Percentiles rank a stretch among this genome's conserved stretches.
These are phyloP conservation scores for Sutorius australiensis DNA, from an alignment of 768 basidiomycete genomes.

Conservation along the genomic window DNA sequence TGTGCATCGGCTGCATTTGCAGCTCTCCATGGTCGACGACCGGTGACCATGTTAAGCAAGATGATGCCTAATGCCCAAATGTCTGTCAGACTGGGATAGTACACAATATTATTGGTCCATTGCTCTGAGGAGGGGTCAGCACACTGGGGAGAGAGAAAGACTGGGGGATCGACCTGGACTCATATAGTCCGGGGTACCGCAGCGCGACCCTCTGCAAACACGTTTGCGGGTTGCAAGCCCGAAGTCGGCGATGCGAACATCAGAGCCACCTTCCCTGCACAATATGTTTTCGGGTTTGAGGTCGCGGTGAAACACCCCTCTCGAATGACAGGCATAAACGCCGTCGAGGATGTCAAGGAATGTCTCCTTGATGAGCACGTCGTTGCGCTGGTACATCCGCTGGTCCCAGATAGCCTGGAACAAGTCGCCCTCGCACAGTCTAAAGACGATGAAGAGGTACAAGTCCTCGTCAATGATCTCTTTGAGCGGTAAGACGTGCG, in stretches of 20 bases:
- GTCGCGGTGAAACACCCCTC: conserved; percentile 78
- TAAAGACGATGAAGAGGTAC: conserved; percentile 66
- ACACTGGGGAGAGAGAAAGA: neutral
- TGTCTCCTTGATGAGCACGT: conserved; percentile 56
- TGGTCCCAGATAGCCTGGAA: conserved; percentile 66
- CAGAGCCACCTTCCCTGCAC: conserved; percentile 47
- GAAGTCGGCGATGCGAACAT: conserved; percentile 72
- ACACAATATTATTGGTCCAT: conserved; percentile 46
- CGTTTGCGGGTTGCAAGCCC: conserved; percentile 56
- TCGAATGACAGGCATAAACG: conserved; percentile 67
- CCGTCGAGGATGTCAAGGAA: conserved; percentile 82
- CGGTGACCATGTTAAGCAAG: conserved; percentile 77
- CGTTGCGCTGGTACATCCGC: conserved; percentile 52
- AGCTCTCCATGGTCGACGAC: conserved; percentile 26
- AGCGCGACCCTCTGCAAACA: conserved; percentile 48
- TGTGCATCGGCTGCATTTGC: conserved; percentile 7
- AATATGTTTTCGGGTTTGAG: conserved; percentile 85
- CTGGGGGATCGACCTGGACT: conserved; percentile 52
- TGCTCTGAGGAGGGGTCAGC: conserved; percentile 36
- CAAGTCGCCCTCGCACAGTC: conserved; percentile 60
- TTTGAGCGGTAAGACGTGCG: conserved; percentile 68
- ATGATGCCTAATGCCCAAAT: conserved; percentile 79
- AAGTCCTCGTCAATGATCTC: conserved; percentile 55
- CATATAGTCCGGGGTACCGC: conserved; percentile 65
- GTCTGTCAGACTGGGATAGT: conserved; percentile 38